Conservation (phyloP, 2,329 filamentous ascomycete species). For the Trichoderma aggressivum region DNA sequence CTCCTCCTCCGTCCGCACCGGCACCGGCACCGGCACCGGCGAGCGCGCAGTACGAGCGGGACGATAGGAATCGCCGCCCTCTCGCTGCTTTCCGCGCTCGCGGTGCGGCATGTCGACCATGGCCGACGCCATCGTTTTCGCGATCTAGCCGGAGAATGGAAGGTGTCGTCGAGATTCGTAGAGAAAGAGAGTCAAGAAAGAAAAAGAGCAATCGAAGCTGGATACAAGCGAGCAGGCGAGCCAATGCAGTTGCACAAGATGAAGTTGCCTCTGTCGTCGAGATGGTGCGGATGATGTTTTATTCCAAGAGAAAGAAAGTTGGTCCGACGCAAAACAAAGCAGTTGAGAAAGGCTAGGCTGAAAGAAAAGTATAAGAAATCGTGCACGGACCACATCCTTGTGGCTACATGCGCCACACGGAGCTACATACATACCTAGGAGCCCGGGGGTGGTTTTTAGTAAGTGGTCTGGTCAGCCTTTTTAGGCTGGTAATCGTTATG, state of each 20-base stretch:
- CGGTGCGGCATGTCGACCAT: slow-evolving; percentile 41
- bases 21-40: slow-evolving; percentile 38
- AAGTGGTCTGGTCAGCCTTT: too few species aligned
- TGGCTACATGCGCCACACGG: slow-evolving; percentile 7
- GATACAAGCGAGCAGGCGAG: background rate
- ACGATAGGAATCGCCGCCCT: slow-evolving; percentile 46
- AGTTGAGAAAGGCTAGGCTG: background rate
- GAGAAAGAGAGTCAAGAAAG: background rate
- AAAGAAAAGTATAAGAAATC: slow-evolving; percentile 27
- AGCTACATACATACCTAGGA: too few species aligned
- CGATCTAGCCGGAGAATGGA: background rate
- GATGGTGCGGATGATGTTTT: slow-evolving; percentile 4
- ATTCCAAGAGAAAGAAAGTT: background rate
- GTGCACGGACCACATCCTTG: slow-evolving; percentile 23
- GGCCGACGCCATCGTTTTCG: slow-evolving; percentile 43
- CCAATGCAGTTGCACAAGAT: background rate
- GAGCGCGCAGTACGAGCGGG: slow-evolving; percentile 36
- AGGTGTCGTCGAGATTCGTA: background rate
- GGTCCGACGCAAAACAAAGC: background rate
- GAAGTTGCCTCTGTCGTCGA: background rate
- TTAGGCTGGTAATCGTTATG: too few species aligned
- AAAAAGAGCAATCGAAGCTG: background rate
- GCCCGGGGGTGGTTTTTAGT: too few species aligned
- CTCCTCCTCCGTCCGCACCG: slow-evolving; percentile 65
- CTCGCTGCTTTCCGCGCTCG: slow-evolving; percentile 34